These are phyloP conservation scores for Sisymbrium altissimum DNA, from an alignment of 345 rosid species.

Conservation along the genomic window DNA sequence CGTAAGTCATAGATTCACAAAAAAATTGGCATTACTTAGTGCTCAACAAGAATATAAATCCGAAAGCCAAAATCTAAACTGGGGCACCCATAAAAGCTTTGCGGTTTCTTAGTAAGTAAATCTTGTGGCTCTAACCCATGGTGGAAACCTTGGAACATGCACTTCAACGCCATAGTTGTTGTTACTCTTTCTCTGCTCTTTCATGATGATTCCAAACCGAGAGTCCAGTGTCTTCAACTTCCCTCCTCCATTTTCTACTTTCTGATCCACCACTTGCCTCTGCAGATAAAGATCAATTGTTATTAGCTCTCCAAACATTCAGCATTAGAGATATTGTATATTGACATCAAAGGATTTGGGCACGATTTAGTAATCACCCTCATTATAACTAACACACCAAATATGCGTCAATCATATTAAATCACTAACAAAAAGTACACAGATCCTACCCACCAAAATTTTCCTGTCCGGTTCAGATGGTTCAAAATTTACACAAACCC, in stretches of 20 bases:
- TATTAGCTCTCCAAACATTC: background rate
- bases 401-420: background rate
- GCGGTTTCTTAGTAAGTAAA: slow-evolving; percentile 36
- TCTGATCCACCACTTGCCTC: slow-evolving; percentile 28
- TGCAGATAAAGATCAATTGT: background rate
- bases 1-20: slow-evolving; percentile 8
- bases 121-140: slow-evolving; percentile 51
- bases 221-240: slow-evolving; percentile 63
- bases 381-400: background rate
- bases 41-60: slow-evolving; percentile 2
- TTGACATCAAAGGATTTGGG: background rate
- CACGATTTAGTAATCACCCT: background rate
- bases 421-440: background rate
- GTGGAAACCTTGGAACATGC: slow-evolving; percentile 38
- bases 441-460: background rate
- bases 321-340: background rate
- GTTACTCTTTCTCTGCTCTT: slow-evolving; percentile 57
- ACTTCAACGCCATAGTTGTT: slow-evolving; percentile 28
- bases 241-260: slow-evolving; percentile 32
- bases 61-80: background rate
- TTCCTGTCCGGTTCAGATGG: background rate
- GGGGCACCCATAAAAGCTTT: background rate
- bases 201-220: slow-evolving; percentile 69
- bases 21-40: background rate
- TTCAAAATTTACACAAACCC: background rate